Evolutionary conservation across 2,329 filamentous ascomycete genomes (phyloP).

Genomic region (Pseudogymnoascus sp.): DNA sequence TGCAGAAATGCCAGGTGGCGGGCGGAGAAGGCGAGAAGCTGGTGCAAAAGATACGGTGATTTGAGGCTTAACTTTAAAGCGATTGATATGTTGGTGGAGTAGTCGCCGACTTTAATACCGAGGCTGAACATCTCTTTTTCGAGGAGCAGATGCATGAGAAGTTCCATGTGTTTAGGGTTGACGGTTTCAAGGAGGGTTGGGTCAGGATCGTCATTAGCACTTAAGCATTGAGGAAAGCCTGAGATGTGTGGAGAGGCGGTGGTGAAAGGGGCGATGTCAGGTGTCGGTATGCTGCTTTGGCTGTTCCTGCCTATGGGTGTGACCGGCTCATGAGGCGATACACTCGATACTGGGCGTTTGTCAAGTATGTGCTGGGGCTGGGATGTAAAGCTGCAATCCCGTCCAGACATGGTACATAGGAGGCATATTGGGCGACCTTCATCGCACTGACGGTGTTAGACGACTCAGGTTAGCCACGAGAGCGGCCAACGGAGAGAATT

Average conservation of each 20-base stretch:
- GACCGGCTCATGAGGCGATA: constrained; percentile 6
- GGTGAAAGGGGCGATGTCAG: background rate
- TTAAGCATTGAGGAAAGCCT: background rate
- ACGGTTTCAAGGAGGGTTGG: constrained; percentile 18
- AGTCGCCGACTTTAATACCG: constrained; percentile 18
- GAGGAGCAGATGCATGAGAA: constrained; percentile 28
- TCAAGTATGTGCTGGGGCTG: background rate
- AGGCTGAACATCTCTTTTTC: constrained; percentile 25
- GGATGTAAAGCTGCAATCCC: constrained; percentile 23
- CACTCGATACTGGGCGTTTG: background rate
- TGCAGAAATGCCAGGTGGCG: constrained; percentile 28
- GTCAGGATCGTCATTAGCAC: background rate
- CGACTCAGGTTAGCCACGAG: constrained; percentile 8
- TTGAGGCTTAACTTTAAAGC: constrained; percentile 23
- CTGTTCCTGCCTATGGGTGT: constrained; percentile 1
- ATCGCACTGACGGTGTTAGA: constrained; percentile 22
- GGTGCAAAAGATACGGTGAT: constrained; percentile 31
- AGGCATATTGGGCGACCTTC: constrained; percentile 25
- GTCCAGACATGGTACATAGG: constrained; percentile 26
- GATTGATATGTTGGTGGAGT: constrained; percentile 16
- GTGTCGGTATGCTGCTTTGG: background rate
- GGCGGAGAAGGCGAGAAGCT: constrained; percentile 32
- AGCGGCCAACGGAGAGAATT: background rate
- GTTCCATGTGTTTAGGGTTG: constrained; percentile 31
- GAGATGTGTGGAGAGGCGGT: background rate